Evolutionary conservation across 2,329 filamentous ascomycete genomes (phyloP), one percentile per base, ranked within the genome.

Genomic region (Pseudocercospora fijiensis): DNA sequence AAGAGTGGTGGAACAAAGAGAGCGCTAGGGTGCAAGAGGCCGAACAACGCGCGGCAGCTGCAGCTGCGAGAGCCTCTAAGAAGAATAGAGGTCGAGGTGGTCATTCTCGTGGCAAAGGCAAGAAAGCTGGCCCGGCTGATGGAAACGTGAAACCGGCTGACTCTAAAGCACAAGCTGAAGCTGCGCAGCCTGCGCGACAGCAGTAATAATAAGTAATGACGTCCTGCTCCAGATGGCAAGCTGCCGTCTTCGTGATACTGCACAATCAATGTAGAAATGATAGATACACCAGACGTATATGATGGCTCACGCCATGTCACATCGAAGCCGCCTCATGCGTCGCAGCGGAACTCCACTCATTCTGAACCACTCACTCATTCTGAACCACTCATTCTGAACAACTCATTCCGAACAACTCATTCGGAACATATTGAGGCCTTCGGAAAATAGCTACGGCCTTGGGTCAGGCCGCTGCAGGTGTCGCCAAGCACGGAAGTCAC

Each of bases 1-100:
- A 97, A 75, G 88, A 96, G 75, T 96, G 93, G 92, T 96, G 92
- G 92, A 91, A 96, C 69, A 88, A 90, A 66, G 93, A 96, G 76
- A 92, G 88, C 71, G 84, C 84, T 64, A 83, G 90, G 27, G 85
- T 89, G 41, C 72, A 74, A 57, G 74, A 75, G 57, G 71, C 66
- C 2, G 71, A 73, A 59, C 65, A 65, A 49, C 59, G 62, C 27
- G 61, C 47, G 33, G 57, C 62, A n/a, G 66, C 67, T 18, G 59
- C 45, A 49, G 47, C 67, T 16, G 37, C 55, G 16, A 67, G 69
- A 58, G 47, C 62, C 10, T 22, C 53, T 20, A 68, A 68, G 66
- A 69, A 67, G 66, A 41, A 63, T 47, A 57, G 67, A 60, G 58
- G 63, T 20, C 62, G 70, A 24, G 67, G 69, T 43, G 65, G 69